Evolutionary conservation across 495 filamentous ascomycete genomes (phyloP).

Genomic region (Neurospora sp.): DNA sequence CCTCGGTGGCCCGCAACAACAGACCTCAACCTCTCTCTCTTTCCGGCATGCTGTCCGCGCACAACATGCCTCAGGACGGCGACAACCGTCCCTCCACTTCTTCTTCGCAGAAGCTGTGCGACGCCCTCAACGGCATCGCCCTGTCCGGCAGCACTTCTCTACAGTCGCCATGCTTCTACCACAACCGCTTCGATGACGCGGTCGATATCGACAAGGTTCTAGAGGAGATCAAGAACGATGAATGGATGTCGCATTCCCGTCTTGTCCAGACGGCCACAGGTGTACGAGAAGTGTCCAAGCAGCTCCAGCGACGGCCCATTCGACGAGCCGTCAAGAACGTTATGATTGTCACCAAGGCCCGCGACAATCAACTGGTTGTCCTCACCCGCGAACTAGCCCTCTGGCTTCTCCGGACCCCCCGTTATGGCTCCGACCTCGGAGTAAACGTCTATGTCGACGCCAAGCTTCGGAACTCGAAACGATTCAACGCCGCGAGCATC

Average conservation of each 20-base stretch:
- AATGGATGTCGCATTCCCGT: constrained; percentile 83
- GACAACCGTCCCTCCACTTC: constrained; percentile 39
- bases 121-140: constrained; percentile 54
- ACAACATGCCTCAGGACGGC: constrained; percentile 22
- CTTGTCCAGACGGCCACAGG: constrained; percentile 90
- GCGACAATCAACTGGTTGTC: constrained; percentile 78
- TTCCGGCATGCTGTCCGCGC: constrained; percentile 38
- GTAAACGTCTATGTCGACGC: constrained; percentile 93
- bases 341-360: constrained; percentile 95
- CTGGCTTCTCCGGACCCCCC: constrained; percentile 77
- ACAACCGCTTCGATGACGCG: constrained; percentile 89
- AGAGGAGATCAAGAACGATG: constrained; percentile 85
- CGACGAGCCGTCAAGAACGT: constrained; percentile 79
- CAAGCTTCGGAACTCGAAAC: constrained; percentile 74
- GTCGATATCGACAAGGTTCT: constrained; percentile 92
- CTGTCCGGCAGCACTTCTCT: constrained; percentile 38
- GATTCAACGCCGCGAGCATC: constrained; percentile 71
- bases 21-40: constrained; percentile 48
- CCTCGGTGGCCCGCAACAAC: constrained; percentile 56
- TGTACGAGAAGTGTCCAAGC: constrained; percentile 88
- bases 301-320: constrained; percentile 80
- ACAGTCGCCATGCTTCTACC: constrained; percentile 93
- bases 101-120: constrained; percentile 53
- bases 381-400: constrained; percentile 76
- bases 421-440: constrained; percentile 67